These are phyloP conservation scores for Aspergillus ellipticus DNA, from an alignment of 495 filamentous ascomycete species.

Conservation along the genomic window DNA sequence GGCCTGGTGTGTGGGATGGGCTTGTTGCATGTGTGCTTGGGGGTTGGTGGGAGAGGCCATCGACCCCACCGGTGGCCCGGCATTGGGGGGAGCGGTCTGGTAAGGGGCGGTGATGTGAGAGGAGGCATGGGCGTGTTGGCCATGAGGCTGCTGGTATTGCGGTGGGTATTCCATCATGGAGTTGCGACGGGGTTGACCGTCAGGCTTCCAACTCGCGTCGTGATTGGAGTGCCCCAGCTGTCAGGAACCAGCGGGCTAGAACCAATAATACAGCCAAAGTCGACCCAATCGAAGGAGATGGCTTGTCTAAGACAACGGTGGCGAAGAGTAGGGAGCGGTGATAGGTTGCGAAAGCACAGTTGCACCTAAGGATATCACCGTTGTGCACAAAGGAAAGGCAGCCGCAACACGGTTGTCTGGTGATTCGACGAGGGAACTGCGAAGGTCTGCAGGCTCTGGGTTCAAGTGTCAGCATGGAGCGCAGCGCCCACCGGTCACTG, in stretches of 20 bases:
- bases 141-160: conserved; percentile 54
- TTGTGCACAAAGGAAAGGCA: conserved; percentile 26
- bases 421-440: conserved; percentile 44
- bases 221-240: conserved; percentile 22
- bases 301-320: conserved; percentile 8
- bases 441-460: conserved; percentile 36
- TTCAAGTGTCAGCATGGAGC: conserved; percentile 42
- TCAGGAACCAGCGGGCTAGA: conserved; percentile 21
- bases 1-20: conserved; percentile 47
- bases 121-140: conserved; percentile 50
- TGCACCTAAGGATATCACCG: conserved; percentile 24
- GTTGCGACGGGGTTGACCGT: conserved; percentile 24
- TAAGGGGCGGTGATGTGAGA: conserved; percentile 50
- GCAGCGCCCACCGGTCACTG: conserved; percentile 46
- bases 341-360: conserved; percentile 27
- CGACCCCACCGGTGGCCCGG: conserved; percentile 43
- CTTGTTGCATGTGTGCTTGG: conserved; percentile 49
- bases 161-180: conserved; percentile 53
- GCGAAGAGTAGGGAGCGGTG: conserved; percentile 10
- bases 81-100: conserved; percentile 43
- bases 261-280: conserved; percentile 13
- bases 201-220: conserved; percentile 27
- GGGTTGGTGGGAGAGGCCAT: conserved; percentile 52
- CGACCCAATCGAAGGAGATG: conserved; percentile 15
- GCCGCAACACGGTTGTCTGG: conserved; percentile 23